These are phyloP conservation scores for Hypoxylon intermedium DNA, from an alignment of 495 filamentous ascomycete genomes.

Conservation along the genomic window DNA sequence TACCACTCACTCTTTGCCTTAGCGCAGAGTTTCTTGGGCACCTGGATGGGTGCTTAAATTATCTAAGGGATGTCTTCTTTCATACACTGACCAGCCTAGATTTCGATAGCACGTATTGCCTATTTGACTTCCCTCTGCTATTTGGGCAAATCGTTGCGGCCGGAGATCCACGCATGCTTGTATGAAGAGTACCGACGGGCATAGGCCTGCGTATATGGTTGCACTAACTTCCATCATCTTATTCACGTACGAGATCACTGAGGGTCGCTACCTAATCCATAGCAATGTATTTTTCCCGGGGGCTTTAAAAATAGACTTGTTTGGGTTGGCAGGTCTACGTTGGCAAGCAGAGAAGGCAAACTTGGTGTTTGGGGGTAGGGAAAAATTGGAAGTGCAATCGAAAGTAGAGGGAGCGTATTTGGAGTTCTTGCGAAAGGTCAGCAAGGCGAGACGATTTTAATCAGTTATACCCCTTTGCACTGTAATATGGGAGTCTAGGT, in stretches of 20 bases:
- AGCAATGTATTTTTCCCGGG: conserved; percentile 6
- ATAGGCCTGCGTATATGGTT: not conserved
- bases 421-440: conserved; percentile 16
- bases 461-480: conserved; percentile 28
- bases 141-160: not conserved
- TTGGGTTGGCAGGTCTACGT: conserved; percentile 13
- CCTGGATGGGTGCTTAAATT: conserved; percentile 11
- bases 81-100: conserved; percentile 34
- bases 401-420: conserved; percentile 23
- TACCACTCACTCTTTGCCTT: conserved; percentile 31
- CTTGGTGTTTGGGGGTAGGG: conserved; percentile 30
- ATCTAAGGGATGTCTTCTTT: conserved; percentile 28
- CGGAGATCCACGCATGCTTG: conserved; percentile 7
- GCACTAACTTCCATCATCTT: conserved; percentile 1
- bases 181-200: conserved; percentile 7
- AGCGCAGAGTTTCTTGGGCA: conserved; percentile 30
- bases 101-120: conserved; percentile 19
- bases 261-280: conserved; percentile 9
- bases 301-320: conserved; percentile 16
- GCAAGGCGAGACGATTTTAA: conserved; percentile 1
- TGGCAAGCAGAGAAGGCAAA: conserved; percentile 26
- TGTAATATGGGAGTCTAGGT: conserved; percentile 33
- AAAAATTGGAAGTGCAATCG: conserved; percentile 31
- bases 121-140: conserved; percentile 3
- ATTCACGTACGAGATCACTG: not conserved